Conservation (phyloP, 2,329 filamentous ascomycete species). For the Diaporthe humulicola region DNA sequence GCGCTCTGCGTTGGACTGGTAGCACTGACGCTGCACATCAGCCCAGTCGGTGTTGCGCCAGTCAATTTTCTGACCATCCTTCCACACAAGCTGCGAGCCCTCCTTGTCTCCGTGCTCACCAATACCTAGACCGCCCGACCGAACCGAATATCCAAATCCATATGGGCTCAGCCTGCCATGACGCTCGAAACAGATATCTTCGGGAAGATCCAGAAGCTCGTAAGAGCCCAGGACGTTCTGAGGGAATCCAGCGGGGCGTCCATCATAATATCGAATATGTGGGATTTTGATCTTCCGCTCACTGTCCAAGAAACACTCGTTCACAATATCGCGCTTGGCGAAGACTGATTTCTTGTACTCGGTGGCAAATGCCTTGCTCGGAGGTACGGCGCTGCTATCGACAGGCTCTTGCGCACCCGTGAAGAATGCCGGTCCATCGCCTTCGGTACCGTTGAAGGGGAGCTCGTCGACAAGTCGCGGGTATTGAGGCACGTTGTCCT, state of each 20-base stretch:
- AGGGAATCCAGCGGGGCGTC: conserved; percentile 87
- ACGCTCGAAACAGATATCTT: conserved; percentile 93
- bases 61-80: conserved; percentile 78
- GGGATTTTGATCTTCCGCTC: conserved; percentile 77
- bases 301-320: conserved; percentile 84
- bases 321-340: conserved; percentile 62
- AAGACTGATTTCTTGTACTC: conserved; percentile 54
- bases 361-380: conserved; percentile 66
- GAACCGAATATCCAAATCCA: conserved; percentile 85
- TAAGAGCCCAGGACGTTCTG: conserved; percentile 90
- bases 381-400: conserved; percentile 51
- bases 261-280: conserved; percentile 78
- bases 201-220: conserved; percentile 80
- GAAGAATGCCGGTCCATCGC: conserved; percentile 41
- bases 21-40: conserved; percentile 81
- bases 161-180: conserved; percentile 92
- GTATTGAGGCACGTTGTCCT: conserved; percentile 84
- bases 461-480: conserved; percentile 75
- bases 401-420: conserved; percentile 45
- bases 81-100: conserved; percentile 85
- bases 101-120: conserved; percentile 87
- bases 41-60: conserved; percentile 85
- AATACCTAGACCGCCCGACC: conserved; percentile 85
- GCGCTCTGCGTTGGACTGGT: conserved; percentile 76
- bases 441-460: conserved; percentile 54